Evolutionary conservation across 371 early-diverging fungal genomes (phyloP), one percentile per base, ranked within the genome.

Genomic region (Enterocytospora artemiae): DNA sequence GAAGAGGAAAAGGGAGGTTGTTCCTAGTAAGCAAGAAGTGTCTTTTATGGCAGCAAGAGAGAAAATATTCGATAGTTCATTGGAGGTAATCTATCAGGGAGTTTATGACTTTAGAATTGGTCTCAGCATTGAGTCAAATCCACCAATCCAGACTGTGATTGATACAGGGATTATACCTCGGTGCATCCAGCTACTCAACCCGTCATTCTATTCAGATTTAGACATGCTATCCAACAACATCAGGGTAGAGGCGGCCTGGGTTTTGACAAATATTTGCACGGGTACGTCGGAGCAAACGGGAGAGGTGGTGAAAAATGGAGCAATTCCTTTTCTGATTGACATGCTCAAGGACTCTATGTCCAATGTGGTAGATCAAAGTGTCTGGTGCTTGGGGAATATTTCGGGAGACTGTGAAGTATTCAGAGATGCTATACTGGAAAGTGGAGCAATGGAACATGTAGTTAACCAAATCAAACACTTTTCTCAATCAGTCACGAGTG

Each of bases 361-460:
- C 32, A 92, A 90, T 77, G 90, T 98, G 32, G 87, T 88, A 66
- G 99, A 98, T 80, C 97, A 96, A 84, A 91, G 91, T 54, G 93
- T 95, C 39, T 98, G 99, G 99, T 97, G 96, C 9, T 83, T 98
- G 39, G 97, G 96, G 65, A 98, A 98, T 81, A 96, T 98, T 82
- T 93, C 99, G 39, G 99, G 99, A 58, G 99, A 98, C 82, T 86
- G 87, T 69, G 87, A 96, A 54, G 74, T 75, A 7, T 90, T 89
- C 77, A 86, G 99, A 59, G 93, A 98, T 78, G 84, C 81, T 75
- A 92, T 94, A 18, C 82, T 96, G 44, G 76, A 84, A 2, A 78
- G 79, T 55, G 89, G 90, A 36, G 90, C 90, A 16, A 78, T 93
- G 36, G 82, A 79, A 36, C 88, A 89, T 28, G 74, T 95, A 45